These are phyloP conservation scores for Puccinia triticina DNA, from an alignment of 1,284 basidiomycete species.

Conservation along the genomic window DNA sequence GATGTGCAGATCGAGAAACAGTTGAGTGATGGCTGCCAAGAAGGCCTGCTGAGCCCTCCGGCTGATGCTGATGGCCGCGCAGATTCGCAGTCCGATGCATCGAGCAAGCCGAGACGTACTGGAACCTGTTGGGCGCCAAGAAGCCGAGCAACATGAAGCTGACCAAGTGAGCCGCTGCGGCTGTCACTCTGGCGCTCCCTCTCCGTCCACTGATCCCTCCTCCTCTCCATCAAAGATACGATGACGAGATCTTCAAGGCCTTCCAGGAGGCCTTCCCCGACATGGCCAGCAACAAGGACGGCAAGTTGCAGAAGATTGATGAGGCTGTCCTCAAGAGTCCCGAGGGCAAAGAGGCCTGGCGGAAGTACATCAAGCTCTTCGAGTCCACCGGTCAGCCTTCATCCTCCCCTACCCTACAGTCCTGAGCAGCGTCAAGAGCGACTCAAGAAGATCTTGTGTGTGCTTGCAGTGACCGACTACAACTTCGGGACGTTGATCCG, in stretches of 20 bases:
- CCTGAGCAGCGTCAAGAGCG: too few relatives aligned
- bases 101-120: slow-evolving; percentile 94
- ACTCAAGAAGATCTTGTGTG: too few relatives aligned
- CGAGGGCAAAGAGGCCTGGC: slow-evolving; percentile 89
- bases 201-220: neutral
- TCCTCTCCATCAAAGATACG: slow-evolving; percentile 59
- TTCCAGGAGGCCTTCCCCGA: slow-evolving; percentile 81
- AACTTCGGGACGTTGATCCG: slow-evolving; percentile 97
- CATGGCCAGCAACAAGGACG: slow-evolving; percentile 69
- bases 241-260: slow-evolving; percentile 87
- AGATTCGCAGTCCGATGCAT: slow-evolving; percentile 95
- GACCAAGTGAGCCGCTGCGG: slow-evolving; percentile 69
- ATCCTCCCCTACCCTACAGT: neutral
- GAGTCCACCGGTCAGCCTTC: slow-evolving; percentile 62
- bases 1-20: slow-evolving; percentile 17
- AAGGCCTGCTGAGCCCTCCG: neutral
- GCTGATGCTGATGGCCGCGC: too few relatives aligned
- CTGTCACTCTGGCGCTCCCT: neutral
- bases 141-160: slow-evolving; percentile 74
- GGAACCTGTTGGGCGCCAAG: slow-evolving; percentile 87
- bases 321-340: slow-evolving; percentile 94
- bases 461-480: slow-evolving; percentile 83
- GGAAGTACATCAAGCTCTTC: slow-evolving; percentile 82
- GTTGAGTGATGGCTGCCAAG: neutral
- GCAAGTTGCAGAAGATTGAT: slow-evolving; percentile 71